Base-by-base conservation (phyloP, 495 filamentous ascomycete genomes). In the Mycothermus thermophilus region DNA sequence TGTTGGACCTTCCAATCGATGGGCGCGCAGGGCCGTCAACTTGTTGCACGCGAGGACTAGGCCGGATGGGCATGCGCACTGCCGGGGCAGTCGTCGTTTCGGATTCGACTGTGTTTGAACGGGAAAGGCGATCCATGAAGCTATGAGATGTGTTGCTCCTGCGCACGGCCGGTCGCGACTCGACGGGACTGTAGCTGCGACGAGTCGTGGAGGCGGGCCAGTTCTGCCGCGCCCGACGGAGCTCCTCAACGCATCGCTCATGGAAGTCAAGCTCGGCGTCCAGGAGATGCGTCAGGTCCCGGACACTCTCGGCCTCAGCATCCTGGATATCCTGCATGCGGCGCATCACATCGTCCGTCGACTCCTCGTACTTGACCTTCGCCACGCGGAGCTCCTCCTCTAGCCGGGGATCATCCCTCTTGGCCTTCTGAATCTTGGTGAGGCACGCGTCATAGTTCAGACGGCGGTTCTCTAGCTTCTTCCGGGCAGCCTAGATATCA, bases 261-360 rank as follows among this genome's bases (percentile, higher is more conserved):
- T 95, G 79, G 55, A 93, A 96, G 34, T 77, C 77, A 37, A 96
- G 64, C 57, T 97, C 86, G 19, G 85, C 80, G 38, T 97, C 88
- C 36, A 96, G 54, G 53, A 97, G 93, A 6, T 71, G 60, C 2
- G 73, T 72, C 35, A 97, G 57, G 48, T 95, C 88, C 37, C 68
- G 68, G 20, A 94, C 71, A 42, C 77, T 86, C 32, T 96, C 90
- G 12, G 60, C 67, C 52, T 97, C 90, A 6, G 84, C 74, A 34
- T 94, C 84, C 56, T 90, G 83, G 56, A 97, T 93, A 44, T 97
- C 90, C 56, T 90, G 73, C 92, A 97, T 97, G 35, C 90, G 72
- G 42, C 88, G 75, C 42, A 75, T 67, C 38, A 97, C 88, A 46
- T 97, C 90, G 42, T 96, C 90, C 41, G 74, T 93, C 5, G 84